Evolutionary conservation across 768 basidiomycete species (phyloP).

Genomic region (Clavaria fumosa): DNA sequence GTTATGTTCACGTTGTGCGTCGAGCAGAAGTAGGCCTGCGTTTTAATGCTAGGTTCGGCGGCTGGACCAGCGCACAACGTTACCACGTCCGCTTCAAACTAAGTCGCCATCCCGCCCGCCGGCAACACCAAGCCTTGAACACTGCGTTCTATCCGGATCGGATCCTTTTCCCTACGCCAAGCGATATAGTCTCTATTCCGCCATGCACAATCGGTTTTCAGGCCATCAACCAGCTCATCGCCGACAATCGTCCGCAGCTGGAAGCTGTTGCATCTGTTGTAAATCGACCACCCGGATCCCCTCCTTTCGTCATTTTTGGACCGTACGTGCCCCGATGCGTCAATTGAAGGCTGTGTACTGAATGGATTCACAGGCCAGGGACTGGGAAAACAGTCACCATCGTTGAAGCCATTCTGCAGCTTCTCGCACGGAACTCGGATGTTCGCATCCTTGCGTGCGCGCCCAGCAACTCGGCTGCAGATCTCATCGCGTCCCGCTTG

Average conservation of each 20-base stretch:
- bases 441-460: constrained; percentile 42
- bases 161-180: constrained; percentile 31
- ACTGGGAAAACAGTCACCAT: constrained; percentile 56
- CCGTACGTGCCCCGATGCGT: constrained; percentile 29
- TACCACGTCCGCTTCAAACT: constrained; percentile 43
- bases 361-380: constrained; percentile 27
- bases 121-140: constrained; percentile 46
- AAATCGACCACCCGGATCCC: constrained; percentile 26
- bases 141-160: constrained; percentile 28
- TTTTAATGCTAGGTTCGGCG: constrained; percentile 31
- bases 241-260: constrained; percentile 30
- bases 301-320: constrained; percentile 47
- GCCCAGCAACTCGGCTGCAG: constrained; percentile 51
- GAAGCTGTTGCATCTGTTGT: constrained; percentile 34
- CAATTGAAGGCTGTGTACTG: background rate
- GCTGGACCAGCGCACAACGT: constrained; percentile 18
- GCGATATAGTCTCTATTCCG: constrained; percentile 15
- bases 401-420: constrained; percentile 42
- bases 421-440: constrained; percentile 23
- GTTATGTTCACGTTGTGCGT: constrained; percentile 38
- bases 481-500: constrained; percentile 37
- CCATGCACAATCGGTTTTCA: constrained; percentile 10
- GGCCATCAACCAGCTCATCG: constrained; percentile 26
- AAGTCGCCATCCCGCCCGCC: constrained; percentile 36
- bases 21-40: constrained; percentile 34